Base-by-base conservation (phyloP, 352 stramenopile species). In the Phytopythium mirpurense region DNA sequence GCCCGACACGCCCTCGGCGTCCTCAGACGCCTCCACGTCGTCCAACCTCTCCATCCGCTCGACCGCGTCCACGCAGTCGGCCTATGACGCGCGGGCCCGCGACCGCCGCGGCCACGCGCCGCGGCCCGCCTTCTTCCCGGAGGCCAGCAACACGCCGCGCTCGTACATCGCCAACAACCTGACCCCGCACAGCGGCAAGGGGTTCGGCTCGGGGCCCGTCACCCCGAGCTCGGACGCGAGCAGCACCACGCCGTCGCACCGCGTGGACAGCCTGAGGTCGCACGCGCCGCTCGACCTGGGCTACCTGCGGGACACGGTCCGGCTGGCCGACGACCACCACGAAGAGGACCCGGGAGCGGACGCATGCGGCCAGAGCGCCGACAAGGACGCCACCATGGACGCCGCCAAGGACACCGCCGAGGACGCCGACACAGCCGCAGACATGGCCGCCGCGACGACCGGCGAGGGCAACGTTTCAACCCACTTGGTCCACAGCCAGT, bases 41-140 rank as follows among this genome's bases (percentile, higher is more conserved):
- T 90, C 80, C 21, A 90, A 90, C 56, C 56, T 90, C 21, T 93
- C 83, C 15, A 90, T 90, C 46, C 80, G 77, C 9, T 90, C 80
- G 6, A 88, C 80, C 6, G 65, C 80, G 29, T 90, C 80, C 10
- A 78, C 75, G 15, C 73, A 76, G 21, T 90, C 80, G 0, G 59
- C 82, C 10, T 60, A 70, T 16, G 75, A 87, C 54, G 70, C 61
- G 0, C 73, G 69, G 16, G 27, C 40, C 8, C 59, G 60, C 6
- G 53, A 52, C 36, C 57, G 40, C 29, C 61, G 54, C 38, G 43
- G 5, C 51, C 66, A 57, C 23, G 68, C 59, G 11, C 60, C 62
- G 18, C 57, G 67, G 10, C 59, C 62, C 11, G 21, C 10, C 26
- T 72, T 85, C 48, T 76, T 77, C 50, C 78, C 82, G 46, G 79